phyloP scores from a whole-genome alignment of 495 filamentous ascomycete species.

The Talaromyces liani region DNA sequence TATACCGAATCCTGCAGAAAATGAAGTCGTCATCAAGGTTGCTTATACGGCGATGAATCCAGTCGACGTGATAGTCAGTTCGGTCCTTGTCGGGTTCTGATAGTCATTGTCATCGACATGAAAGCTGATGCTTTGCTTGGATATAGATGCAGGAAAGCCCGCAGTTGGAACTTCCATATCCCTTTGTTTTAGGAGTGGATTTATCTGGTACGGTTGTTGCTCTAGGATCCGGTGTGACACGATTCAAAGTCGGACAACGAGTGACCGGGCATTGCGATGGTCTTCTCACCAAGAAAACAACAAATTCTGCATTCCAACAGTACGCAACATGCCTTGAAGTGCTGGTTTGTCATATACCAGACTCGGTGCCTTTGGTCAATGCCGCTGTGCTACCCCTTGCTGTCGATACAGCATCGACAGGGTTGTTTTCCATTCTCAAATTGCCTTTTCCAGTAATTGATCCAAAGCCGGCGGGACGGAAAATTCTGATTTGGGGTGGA shows the following conservation, averaged over 20 bases:
- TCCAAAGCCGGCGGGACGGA: conserved; percentile 15
- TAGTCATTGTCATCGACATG: not conserved
- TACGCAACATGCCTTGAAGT: conserved; percentile 20
- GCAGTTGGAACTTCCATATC: conserved; percentile 17
- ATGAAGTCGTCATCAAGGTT: conserved; percentile 19
- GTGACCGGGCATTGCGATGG: conserved; percentile 5
- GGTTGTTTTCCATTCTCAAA: conserved; percentile 34
- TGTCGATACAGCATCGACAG: conserved; percentile 38
- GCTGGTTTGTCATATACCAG: conserved; percentile 26
- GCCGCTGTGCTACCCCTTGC: conserved; percentile 41
- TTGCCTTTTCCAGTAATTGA: conserved; percentile 16
- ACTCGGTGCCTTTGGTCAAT: conserved; percentile 27
- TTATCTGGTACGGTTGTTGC: conserved; percentile 38
- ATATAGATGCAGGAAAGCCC: conserved; percentile 9
- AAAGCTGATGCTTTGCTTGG: not conserved
- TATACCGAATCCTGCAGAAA: conserved; percentile 11
- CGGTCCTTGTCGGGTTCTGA: not conserved
- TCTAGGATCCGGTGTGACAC: conserved; percentile 31
- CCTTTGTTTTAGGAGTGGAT: conserved; percentile 37
- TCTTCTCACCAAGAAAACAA: conserved; percentile 14
- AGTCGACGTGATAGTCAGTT: conserved; percentile 16
- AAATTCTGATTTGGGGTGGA: conserved; percentile 31
- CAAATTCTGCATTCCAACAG: conserved; percentile 23
- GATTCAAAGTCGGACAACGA: conserved; percentile 32
- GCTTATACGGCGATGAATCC: conserved; percentile 16